phyloP scores from a whole-genome alignment of 768 basidiomycete genomes.

The Tricholoma sp. region DNA sequence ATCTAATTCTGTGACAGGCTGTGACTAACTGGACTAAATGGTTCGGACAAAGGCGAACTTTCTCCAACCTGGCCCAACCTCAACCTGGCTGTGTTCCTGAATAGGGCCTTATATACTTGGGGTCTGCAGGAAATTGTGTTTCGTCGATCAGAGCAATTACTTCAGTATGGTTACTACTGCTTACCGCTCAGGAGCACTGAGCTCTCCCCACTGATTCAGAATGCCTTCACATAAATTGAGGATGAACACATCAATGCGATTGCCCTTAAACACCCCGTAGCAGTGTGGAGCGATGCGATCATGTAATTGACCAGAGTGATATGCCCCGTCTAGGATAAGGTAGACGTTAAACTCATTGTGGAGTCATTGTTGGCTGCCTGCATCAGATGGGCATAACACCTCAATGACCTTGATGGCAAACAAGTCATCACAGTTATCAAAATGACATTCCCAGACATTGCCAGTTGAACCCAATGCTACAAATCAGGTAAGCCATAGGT shows the following conservation, averaged over 20 bases:
- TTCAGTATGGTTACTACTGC: conserved; percentile 5
- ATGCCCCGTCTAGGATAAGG: conserved; percentile 14
- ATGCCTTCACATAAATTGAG: conserved; percentile 16
- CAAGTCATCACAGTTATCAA: conserved; percentile 9
- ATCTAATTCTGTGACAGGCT: too few relatives aligned
- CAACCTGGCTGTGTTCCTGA: too few relatives aligned
- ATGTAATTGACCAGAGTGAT: conserved; percentile 12
- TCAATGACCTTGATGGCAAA: conserved; percentile 16
- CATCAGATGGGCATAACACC: conserved; percentile 12
- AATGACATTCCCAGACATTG: conserved; percentile 17
- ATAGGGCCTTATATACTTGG: too few relatives aligned
- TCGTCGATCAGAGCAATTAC: too few relatives aligned
- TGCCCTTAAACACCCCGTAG: too few relatives aligned
- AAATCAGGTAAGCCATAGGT: too few relatives aligned
- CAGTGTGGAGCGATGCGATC: too few relatives aligned
- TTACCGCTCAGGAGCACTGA: conserved; percentile 14
- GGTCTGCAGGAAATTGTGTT: too few relatives aligned
- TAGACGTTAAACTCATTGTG: conserved; percentile 17
- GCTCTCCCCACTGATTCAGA: conserved; percentile 17
- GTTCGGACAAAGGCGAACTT: too few relatives aligned
- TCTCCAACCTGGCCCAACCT: too few relatives aligned
- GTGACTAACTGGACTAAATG: too few relatives aligned
- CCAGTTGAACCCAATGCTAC: conserved; percentile 17
- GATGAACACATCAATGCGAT: conserved; percentile 13
- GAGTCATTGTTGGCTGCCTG: conserved; percentile 12